Base-by-base conservation (phyloP, 306 rosid genomes). In the Neltuma alba region DNA sequence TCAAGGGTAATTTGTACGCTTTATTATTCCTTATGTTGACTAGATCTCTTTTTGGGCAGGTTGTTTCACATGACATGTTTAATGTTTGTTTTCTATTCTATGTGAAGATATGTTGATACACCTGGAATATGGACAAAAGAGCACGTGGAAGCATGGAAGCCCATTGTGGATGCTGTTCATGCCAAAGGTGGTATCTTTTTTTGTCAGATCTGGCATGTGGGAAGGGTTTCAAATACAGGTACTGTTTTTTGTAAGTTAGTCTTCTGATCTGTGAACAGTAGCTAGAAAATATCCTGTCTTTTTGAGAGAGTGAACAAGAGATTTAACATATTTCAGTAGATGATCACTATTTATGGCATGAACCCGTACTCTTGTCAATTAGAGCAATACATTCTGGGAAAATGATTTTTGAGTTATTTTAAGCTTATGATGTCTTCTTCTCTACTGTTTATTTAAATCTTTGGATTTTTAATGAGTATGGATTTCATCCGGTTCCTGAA, bases 1-100 rank as follows among this genome's bases (percentile, higher is more conserved):
- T 69, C 86, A 70, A 62, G 91, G 89, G 93, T 89, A 81, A 86
- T 20, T 33, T 67, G 2, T 0, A 9, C 50, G 27, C 27, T 31
- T 31, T 18, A 20, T 38, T 2, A 50, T 41, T 68, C 48, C 33
- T 60, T 30, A 30, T 61, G 38, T 13, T 58, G 27, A 58, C 28
- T 55, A 18, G 0, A 25, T 57, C 63, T 42, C 25, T 12, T n/a
- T 36, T 55, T 54, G 21, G 12, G 44, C 31, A 31, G 12, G 33
- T 23, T 6, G 40, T 64, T 63, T 18, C 44, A 15, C 27, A 52
- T 20, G 2, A 21, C n/a, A 4, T 30, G 41, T 34, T 21, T 36
- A 13, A 64, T 20, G 23, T 65, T 65, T 65, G 62, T 23, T 55
- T 55, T 9, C 30, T 23, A 8, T 9, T n/a, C 13, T 15, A 64